Percentiles rank a stretch among this genome's conserved stretches.
Conservation (phyloP, 805 yeast genomes). For the Metschnikowia bowlesiae region DNA sequence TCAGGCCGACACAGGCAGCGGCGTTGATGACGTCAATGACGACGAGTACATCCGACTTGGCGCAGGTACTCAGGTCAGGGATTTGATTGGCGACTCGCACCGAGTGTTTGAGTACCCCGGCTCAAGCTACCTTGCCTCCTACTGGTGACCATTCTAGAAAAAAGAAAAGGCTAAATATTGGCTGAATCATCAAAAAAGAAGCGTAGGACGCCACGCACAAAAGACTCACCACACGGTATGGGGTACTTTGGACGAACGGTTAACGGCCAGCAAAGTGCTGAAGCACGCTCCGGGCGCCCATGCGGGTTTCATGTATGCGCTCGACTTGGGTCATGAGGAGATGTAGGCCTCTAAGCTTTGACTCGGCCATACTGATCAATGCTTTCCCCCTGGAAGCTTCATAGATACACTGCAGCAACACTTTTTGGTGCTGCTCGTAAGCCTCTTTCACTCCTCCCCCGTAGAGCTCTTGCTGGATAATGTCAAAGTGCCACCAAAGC, state of each 20-base stretch:
- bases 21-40: not conserved
- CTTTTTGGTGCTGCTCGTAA: not conserved
- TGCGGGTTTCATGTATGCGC: not conserved
- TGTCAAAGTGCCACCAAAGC: slow-evolving; percentile 8
- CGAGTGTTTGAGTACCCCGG: not conserved
- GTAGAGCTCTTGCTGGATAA: not conserved
- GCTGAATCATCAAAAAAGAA: not conserved
- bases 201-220: not conserved
- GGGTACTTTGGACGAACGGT: not conserved
- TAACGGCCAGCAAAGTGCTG: not conserved
- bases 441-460: not conserved
- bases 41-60: not conserved
- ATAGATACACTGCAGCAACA: not conserved
- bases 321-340: not conserved
- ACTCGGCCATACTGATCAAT: not conserved
- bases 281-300: not conserved
- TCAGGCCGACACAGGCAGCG: not conserved
- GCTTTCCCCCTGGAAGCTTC: not conserved
- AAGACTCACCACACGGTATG: too few relatives aligned
- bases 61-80: not conserved
- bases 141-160: not conserved
- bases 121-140: not conserved
- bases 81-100: not conserved
- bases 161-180: not conserved
- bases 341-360: not conserved